Evolutionary conservation across 169 alveolate genomes (phyloP).

Genomic region (Plasmodium berghei): DNA sequence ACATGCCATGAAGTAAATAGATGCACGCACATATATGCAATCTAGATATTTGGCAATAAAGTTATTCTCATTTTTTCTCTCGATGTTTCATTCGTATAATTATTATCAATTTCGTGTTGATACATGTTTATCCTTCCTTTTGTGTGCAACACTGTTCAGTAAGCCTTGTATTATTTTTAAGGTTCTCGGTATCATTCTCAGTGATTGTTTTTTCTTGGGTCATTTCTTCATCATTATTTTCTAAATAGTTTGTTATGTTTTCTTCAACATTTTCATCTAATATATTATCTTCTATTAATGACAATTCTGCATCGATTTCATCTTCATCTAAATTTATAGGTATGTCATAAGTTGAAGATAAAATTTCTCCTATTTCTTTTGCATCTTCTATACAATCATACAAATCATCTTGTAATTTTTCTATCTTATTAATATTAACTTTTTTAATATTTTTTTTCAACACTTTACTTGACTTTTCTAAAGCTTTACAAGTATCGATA

Average conservation of each 20-base stretch:
- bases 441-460: constrained; percentile 75
- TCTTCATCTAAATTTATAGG: constrained; percentile 61
- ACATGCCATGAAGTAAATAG: too few species aligned
- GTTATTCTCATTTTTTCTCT: too few species aligned
- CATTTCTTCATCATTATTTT: constrained; percentile 24
- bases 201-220: constrained; percentile 7
- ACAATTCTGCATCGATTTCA: constrained; percentile 74
- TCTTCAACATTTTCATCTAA: constrained; percentile 70
- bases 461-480: constrained; percentile 50
- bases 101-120: too few species aligned
- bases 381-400: constrained; percentile 70
- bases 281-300: constrained; percentile 72
- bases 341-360: constrained; percentile 59
- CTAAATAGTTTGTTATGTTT: constrained; percentile 40
- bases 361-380: constrained; percentile 70
- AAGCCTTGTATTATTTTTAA: constrained; percentile 18
- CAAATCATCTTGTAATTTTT: constrained; percentile 74
- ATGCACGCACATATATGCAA: too few species aligned
- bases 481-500: constrained; percentile 73
- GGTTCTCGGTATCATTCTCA: not conserved
- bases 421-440: constrained; percentile 69
- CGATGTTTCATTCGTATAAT: too few species aligned
- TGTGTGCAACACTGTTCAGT: constrained; percentile 29
- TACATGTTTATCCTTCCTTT: constrained; percentile 21
- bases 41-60: too few species aligned